Percentiles rank a stretch among this genome's conserved stretches.
These are phyloP conservation scores for Tetrahymena borealis DNA, from an alignment of 73 alveolate species.

Conservation along the genomic window DNA sequence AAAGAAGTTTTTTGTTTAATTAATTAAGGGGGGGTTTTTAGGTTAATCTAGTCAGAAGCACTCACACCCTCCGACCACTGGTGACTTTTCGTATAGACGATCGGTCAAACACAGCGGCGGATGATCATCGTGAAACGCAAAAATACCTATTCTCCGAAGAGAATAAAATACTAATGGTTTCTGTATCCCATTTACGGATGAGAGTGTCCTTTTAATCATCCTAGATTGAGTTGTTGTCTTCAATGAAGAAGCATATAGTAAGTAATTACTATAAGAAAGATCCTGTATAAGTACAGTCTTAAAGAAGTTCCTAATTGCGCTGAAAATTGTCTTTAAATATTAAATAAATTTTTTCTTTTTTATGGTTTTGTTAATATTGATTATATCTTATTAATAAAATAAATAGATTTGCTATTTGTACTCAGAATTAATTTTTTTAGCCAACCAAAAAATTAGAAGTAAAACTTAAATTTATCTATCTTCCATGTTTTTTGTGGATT, in stretches of 20 bases:
- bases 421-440: not conserved
- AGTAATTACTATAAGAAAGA: not conserved
- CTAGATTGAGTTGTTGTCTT: not conserved
- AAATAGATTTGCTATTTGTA: not conserved
- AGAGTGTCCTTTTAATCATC: constrained; percentile 2
- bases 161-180: not conserved
- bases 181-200: constrained; percentile 2
- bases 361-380: not conserved
- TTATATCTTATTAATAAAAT: not conserved
- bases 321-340: not conserved
- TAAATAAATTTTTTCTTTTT: not conserved
- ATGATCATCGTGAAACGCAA: constrained; percentile 3
- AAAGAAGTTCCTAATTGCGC: not conserved
- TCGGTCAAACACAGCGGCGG: not conserved
- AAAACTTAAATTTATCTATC: not conserved
- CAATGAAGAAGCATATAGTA: not conserved
- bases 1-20: not conserved
- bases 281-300: constrained; percentile 2
- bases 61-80: constrained; percentile 6
- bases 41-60: not conserved
- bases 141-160: constrained; percentile 1
- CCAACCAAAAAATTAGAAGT: not conserved
- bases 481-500: not conserved
- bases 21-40: not conserved
- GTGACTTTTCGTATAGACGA: constrained; percentile 2